Conservation (phyloP, 2,329 filamentous ascomycete genomes). For the Phyllosticta ampelicida region DNA sequence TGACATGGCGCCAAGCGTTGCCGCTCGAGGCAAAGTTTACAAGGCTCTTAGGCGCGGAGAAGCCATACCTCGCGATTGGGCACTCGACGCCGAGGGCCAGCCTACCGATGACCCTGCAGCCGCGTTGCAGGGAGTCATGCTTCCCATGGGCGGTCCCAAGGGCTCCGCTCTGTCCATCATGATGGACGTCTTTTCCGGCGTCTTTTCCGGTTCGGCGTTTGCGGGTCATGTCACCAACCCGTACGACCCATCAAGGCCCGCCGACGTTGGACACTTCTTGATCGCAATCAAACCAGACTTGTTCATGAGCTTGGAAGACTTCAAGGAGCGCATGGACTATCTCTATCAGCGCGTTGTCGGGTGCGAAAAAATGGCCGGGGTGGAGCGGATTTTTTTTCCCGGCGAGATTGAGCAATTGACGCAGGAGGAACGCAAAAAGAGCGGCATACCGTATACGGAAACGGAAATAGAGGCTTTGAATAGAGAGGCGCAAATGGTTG, state of each 20-base stretch:
- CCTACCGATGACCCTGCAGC: conserved; percentile 60
- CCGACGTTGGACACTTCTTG: conserved; percentile 66
- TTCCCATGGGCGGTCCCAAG: conserved; percentile 78
- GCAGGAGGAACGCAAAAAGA: conserved; percentile 29
- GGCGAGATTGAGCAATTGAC: conserved; percentile 46
- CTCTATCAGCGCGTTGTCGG: conserved; percentile 44
- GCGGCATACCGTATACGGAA: conserved; percentile 40
- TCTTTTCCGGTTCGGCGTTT: conserved; percentile 66
- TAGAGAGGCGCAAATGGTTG: conserved; percentile 37
- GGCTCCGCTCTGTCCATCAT: conserved; percentile 67
- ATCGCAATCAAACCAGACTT: conserved; percentile 64
- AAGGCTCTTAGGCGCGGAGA: conserved; percentile 57
- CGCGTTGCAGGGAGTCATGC: conserved; percentile 68
- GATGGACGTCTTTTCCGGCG: conserved; percentile 84
- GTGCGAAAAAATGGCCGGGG: conserved; percentile 42
- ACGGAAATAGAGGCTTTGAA: conserved; percentile 41
- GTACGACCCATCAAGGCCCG: conserved; percentile 58
- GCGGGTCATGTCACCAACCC: conserved; percentile 67
- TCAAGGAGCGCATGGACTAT: conserved; percentile 52
- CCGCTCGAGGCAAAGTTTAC: conserved; percentile 62
- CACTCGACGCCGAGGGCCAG: conserved; percentile 58
- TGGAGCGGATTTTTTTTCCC: conserved; percentile 47
- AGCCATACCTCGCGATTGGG: conserved; percentile 64
- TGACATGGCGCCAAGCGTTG: conserved; percentile 63
- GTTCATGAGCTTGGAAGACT: conserved; percentile 61